Percentiles rank a stretch among this genome's conserved stretches.
Conservation (phyloP, 139 green algal genomes). For the Yamagishiella unicocca region DNA sequence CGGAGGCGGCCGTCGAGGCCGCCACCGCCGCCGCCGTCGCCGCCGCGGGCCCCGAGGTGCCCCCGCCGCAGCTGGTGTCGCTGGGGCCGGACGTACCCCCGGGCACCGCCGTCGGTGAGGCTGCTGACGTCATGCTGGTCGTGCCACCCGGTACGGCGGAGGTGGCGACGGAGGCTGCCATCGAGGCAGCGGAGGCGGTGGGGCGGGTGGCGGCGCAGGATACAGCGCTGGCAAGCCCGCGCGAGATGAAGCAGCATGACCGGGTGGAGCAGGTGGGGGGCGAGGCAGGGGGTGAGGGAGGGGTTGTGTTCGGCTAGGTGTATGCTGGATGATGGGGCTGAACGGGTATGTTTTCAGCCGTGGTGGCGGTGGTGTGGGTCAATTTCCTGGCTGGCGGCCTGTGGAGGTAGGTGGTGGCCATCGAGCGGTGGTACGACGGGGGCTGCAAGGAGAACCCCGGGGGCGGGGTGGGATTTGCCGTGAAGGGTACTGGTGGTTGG, state of each 20-base stretch:
- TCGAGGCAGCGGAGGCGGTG: slow-evolving; percentile 5
- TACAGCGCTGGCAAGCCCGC: not conserved
- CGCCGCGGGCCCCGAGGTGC: slow-evolving; percentile 9
- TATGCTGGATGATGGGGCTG: too few species aligned
- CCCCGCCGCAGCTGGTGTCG: slow-evolving; percentile 30
- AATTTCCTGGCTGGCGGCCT: too few species aligned
- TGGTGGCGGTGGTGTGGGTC: too few species aligned
- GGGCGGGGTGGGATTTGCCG: too few species aligned
- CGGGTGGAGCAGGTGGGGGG: slow-evolving; percentile 18
- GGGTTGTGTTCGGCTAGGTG: too few species aligned
- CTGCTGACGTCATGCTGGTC: not conserved
- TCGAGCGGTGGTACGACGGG: too few species aligned
- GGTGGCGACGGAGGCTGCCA: slow-evolving; percentile 19
- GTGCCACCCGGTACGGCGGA: slow-evolving; percentile 32
- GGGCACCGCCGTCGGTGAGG: not conserved
- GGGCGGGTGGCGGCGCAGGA: not conserved
- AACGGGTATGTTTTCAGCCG: too few species aligned
- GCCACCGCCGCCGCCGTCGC: slow-evolving; percentile 12
- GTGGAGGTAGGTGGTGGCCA: too few species aligned
- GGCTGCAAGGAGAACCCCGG: too few species aligned
- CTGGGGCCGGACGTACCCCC: not conserved
- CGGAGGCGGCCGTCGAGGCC: slow-evolving; percentile 20
- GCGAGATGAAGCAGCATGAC: not conserved
- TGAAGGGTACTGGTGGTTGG: too few species aligned
- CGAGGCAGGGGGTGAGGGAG: not conserved